Evolutionary conservation across 768 basidiomycete species (phyloP).

Genomic region (Pulveroboletus frians): DNA sequence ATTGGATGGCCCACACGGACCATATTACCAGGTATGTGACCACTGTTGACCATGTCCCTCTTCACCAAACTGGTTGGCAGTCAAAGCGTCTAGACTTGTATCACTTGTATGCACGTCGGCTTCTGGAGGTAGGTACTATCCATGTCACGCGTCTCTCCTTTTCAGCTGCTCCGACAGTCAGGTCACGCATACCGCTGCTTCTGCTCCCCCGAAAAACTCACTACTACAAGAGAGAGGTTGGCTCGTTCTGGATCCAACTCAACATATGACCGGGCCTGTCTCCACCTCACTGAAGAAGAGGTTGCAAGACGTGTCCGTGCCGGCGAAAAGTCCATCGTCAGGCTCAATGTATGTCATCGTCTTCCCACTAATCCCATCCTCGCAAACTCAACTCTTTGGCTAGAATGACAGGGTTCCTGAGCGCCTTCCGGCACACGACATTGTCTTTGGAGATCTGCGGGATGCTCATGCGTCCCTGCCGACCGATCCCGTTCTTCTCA

Average conservation of each 20-base stretch:
- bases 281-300: slow-evolving; percentile 85
- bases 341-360: slow-evolving; percentile 69
- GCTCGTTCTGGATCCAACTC: slow-evolving; percentile 68
- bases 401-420: slow-evolving; percentile 57
- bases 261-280: slow-evolving; percentile 85
- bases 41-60: neutral
- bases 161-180: slow-evolving; percentile 40
- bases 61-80: slow-evolving; percentile 38
- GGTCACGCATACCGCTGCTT: slow-evolving; percentile 95
- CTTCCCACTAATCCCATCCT: neutral
- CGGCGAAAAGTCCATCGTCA: slow-evolving; percentile 76
- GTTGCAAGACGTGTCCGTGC: slow-evolving; percentile 65
- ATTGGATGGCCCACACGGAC: slow-evolving; percentile 65
- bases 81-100: slow-evolving; percentile 89
- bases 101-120: slow-evolving; percentile 59
- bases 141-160: too few relatives aligned
- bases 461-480: slow-evolving; percentile 75
- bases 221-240: slow-evolving; percentile 62
- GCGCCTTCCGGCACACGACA: slow-evolving; percentile 50
- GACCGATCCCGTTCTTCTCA: slow-evolving; percentile 89
- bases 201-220: slow-evolving; percentile 71
- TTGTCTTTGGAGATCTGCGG: slow-evolving; percentile 70
- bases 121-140: slow-evolving; percentile 59
- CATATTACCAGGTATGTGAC: slow-evolving; percentile 74
- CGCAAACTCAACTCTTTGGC: neutral